Evolutionary conservation across 2,329 filamentous ascomycete species (phyloP).

Genomic region (Aspergillus aculeatus): DNA sequence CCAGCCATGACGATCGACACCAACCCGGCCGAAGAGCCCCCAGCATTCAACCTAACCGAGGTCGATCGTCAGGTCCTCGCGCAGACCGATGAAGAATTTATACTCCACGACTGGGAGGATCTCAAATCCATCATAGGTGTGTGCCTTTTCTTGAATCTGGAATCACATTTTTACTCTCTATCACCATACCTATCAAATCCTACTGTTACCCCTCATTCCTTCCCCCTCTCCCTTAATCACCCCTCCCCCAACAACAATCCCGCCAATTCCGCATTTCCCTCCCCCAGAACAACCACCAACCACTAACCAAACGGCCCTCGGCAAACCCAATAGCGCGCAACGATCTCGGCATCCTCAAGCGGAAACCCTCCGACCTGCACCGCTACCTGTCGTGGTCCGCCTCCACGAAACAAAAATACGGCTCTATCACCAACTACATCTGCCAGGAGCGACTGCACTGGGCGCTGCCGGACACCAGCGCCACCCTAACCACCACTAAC

Average conservation of each 20-base stretch:
- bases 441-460: constrained; percentile 56
- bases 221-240: constrained; percentile 5
- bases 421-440: constrained; percentile 57
- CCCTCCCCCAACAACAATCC: constrained; percentile 3
- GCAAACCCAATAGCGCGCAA: constrained; percentile 41
- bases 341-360: constrained; percentile 56
- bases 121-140: constrained; percentile 54
- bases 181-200: not conserved
- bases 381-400: constrained; percentile 61
- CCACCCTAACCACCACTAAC: not conserved
- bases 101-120: constrained; percentile 53
- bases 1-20: not conserved
- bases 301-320: not conserved
- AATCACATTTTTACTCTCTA: not conserved
- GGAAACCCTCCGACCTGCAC: constrained; percentile 58
- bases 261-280: not conserved
- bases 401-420: constrained; percentile 55
- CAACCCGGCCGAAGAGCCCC: constrained; percentile 17
- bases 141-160: constrained; percentile 1
- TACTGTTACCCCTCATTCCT: not conserved
- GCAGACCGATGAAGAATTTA: constrained; percentile 54
- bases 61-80: constrained; percentile 51
- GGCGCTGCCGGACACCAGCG: constrained; percentile 32
- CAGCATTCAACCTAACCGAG: constrained; percentile 51
- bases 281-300: not conserved